Evolutionary conservation across 2,329 filamentous ascomycete genomes (phyloP).

Genomic region (Lachnellula hyalina): DNA sequence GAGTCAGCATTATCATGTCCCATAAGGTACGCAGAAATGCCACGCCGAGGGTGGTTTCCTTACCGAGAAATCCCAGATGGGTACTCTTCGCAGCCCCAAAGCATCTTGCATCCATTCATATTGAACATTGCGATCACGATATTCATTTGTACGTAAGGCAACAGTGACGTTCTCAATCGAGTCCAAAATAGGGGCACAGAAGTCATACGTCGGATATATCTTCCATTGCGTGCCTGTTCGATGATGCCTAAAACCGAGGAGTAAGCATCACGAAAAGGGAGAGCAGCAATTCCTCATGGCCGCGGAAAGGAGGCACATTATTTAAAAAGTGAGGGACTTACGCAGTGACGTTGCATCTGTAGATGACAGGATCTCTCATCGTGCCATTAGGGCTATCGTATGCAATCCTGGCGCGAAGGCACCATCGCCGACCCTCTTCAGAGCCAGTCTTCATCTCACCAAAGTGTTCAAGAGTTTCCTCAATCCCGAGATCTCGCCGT

Average conservation of each 20-base stretch:
- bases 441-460: conserved; percentile 86
- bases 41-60: background rate
- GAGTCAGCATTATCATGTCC: background rate
- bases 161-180: conserved; percentile 74
- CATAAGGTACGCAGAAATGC: no score
- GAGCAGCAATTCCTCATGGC: no score
- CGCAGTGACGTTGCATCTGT: conserved; percentile 68
- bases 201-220: conserved; percentile 79
- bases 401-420: conserved; percentile 87
- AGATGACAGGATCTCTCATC: conserved; percentile 90
- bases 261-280: no score
- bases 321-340: background rate
- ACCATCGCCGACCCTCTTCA: conserved; percentile 73
- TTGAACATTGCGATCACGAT: conserved; percentile 76
- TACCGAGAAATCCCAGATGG: conserved; percentile 74
- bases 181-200: conserved; percentile 74
- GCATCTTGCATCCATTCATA: conserved; percentile 77
- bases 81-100: conserved; percentile 64
- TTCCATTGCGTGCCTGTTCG: conserved; percentile 73
- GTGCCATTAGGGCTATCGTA: conserved; percentile 87
- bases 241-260: conserved; percentile 47
- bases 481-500: conserved; percentile 67
- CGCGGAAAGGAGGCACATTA: background rate
- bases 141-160: conserved; percentile 74
- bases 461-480: conserved; percentile 78